Base-by-base conservation (phyloP, 768 basidiomycete genomes). In the Tephrocybe sp. region DNA sequence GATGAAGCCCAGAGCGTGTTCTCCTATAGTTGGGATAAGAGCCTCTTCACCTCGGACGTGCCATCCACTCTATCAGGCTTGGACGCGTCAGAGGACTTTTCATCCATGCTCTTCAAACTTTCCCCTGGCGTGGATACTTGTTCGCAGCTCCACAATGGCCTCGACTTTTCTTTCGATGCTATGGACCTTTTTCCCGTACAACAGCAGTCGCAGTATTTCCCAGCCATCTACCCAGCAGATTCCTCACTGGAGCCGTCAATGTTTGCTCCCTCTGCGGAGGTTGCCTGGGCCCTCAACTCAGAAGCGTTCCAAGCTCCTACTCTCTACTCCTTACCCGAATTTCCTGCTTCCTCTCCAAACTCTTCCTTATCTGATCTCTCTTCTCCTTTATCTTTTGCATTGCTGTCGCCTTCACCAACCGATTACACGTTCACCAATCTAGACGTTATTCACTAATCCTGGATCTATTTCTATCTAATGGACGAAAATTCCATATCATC, bases 21-120 rank as follows among this genome's bases (percentile, higher is more conserved):
- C 45, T 41, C 41, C n/a, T 48, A 44, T 17, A 40, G 49, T 14
- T 50, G 54, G 54, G 50, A 51, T 23, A 47, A 50, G 43, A 24
- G 10, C 38, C 43, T 34, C 20, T 28, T 38, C 23, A n/a, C 37
- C 15, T 11, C 3, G 15, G 53, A 50, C 25, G 42, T 24, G 17
- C 2, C 17, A 11, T 36, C 15, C 15, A 5, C 15, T 12, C 18
- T 24, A 7, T 26, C 12, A 1, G 18, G 26, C 2, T 5, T 33
- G 18, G 28, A 49, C 6, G 17, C 34, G 4, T 17, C 30, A 15
- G 34, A 41, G 26, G 12, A 38, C 26, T 51, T 18, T 39, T 23
- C 37, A 34, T 12, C 33, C 2, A 11, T 21, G n/a, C 30, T 34
- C 28, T 45, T 33, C 9, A 21, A 3, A 12, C 26, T 39, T 33